Evolutionary conservation across 208 protist species (phyloP).

Genomic region (Trichomonas tenax): DNA sequence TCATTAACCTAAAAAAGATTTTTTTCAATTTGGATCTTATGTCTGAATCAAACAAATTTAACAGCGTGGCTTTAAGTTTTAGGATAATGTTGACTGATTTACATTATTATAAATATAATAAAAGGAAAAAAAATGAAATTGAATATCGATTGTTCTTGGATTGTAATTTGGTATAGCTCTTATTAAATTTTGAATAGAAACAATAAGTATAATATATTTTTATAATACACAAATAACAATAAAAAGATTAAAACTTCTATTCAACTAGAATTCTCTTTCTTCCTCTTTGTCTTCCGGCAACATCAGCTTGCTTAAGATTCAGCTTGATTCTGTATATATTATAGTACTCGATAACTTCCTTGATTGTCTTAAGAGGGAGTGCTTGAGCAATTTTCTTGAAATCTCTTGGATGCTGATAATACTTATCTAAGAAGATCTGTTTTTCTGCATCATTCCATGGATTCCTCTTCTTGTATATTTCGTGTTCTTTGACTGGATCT

Average conservation of each 20-base stretch:
- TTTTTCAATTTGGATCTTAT: no score
- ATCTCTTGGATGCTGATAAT: not conserved
- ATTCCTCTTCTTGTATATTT: not conserved
- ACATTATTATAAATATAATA: no score
- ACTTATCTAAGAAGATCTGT: not conserved
- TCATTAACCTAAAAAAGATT: no score
- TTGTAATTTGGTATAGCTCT: no score
- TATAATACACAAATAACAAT: no score
- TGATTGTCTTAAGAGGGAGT: not conserved
- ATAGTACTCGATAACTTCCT: constrained; percentile 11
- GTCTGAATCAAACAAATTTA: no score
- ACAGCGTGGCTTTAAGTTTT: no score
- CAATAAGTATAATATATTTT: no score
- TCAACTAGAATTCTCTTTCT: not conserved
- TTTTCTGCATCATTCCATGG: not conserved
- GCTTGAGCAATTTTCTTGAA: not conserved
- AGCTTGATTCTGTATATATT: not conserved
- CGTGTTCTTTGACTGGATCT: not conserved
- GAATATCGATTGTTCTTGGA: no score
- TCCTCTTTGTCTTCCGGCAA: not conserved
- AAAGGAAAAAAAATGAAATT: no score
- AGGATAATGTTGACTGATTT: no score
- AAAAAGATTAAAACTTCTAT: not conserved
- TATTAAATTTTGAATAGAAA: no score
- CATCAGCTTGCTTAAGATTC: not conserved